A percentile compares a stretch with the other conserved stretches of the same genome.
These are phyloP conservation scores for Kregervanrija pseudodelftensis DNA, from an alignment of 805 yeast species.

Conservation along the genomic window DNA sequence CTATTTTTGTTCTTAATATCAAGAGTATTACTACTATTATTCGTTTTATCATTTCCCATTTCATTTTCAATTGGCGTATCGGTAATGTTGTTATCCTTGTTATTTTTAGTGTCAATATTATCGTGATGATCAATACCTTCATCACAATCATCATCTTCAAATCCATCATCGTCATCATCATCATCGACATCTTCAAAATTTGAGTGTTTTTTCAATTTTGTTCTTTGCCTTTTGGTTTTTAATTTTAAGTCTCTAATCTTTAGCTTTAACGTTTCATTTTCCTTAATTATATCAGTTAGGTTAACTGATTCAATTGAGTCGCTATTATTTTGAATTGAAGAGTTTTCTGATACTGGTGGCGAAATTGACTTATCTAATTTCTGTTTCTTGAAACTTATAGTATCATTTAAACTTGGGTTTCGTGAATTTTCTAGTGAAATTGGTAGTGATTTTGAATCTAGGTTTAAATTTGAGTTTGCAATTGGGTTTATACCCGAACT, in stretches of 20 bases:
- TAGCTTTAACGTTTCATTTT: conserved; percentile 23
- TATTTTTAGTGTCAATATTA: background rate
- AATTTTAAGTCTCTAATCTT: conserved; percentile 22
- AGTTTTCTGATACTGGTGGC: no score
- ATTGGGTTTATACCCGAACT: no score
- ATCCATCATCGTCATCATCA: conserved; percentile 9
- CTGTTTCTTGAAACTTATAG: background rate
- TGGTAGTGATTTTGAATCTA: background rate
- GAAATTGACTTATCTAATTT: no score
- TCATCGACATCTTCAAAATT: conserved; percentile 2
- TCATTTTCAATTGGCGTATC: background rate
- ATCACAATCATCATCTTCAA: conserved; percentile 2
- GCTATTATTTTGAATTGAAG: background rate
- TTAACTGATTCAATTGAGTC: background rate
- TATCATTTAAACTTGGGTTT: background rate
- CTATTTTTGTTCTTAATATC: no score
- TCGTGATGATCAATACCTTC: background rate
- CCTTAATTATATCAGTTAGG: conserved; percentile 14
- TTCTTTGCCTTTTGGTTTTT: conserved; percentile 15
- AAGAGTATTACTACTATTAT: no score
- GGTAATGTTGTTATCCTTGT: background rate
- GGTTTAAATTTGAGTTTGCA: background rate
- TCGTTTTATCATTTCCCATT: conserved; percentile 3
- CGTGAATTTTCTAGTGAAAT: background rate
- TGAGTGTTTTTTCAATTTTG: conserved; percentile 5